Evolutionary conservation across 2,329 filamentous ascomycete genomes (phyloP).

Genomic region (Colletotrichum euphorbiae): DNA sequence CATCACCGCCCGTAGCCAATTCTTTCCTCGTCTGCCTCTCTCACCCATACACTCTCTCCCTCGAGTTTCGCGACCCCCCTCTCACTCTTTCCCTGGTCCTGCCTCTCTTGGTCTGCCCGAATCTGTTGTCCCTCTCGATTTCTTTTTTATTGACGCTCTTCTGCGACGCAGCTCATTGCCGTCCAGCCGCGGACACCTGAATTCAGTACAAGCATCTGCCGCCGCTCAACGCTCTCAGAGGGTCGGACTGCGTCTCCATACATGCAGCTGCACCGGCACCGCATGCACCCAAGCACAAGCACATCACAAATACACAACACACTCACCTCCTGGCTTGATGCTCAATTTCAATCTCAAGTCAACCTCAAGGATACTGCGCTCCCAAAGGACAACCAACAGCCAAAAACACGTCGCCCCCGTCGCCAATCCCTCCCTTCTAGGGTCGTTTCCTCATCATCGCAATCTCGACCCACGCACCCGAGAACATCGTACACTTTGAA

Average conservation of each 20-base stretch:
- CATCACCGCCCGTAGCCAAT: slow-evolving; percentile 8
- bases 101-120: slow-evolving; percentile 35
- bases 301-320: slow-evolving; percentile 14
- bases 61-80: slow-evolving; percentile 10
- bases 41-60: slow-evolving; percentile 19
- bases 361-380: slow-evolving; percentile 9
- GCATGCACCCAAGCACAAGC: slow-evolving; percentile 25
- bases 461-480: slow-evolving; percentile 39
- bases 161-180: slow-evolving; percentile 31
- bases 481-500: slow-evolving; percentile 36
- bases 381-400: slow-evolving; percentile 29
- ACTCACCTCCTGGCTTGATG: slow-evolving; percentile 7
- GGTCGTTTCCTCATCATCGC: slow-evolving; percentile 37
- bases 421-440: slow-evolving; percentile 32
- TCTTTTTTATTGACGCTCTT: slow-evolving; percentile 24
- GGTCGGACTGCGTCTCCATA: slow-evolving; percentile 24
- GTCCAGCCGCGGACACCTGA: slow-evolving; percentile 10
- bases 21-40: slow-evolving; percentile 1
- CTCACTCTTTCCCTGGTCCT: slow-evolving; percentile 29
- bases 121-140: slow-evolving; percentile 17
- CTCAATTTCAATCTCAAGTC: slow-evolving; percentile 7
- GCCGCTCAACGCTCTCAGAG: slow-evolving; percentile 10
- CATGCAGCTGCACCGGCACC: slow-evolving; percentile 12
- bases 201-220: slow-evolving; percentile 20
- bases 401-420: slow-evolving; percentile 11